Evolutionary conservation across 129 eudicot species (phyloP).

Genomic region (Mikania micrantha): DNA sequence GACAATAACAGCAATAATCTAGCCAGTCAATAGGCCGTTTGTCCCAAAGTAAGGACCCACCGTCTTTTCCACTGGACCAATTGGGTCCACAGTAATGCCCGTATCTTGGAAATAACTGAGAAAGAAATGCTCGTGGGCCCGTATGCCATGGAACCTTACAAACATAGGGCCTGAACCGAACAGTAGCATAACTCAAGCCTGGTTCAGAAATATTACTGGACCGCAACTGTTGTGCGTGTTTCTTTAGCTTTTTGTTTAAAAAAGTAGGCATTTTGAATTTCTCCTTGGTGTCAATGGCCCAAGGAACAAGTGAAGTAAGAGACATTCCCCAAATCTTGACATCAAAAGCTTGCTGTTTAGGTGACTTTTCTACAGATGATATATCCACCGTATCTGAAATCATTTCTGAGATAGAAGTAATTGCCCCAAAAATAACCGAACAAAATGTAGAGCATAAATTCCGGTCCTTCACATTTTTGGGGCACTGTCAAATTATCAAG

Average conservation of each 20-base stretch:
- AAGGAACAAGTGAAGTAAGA: constrained; percentile 51
- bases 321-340: constrained; percentile 47
- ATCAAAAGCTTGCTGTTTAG: constrained; percentile 30
- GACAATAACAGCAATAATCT: constrained; percentile 96
- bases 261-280: constrained; percentile 54
- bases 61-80: constrained; percentile 96
- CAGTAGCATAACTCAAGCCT: constrained; percentile 17
- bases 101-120: constrained; percentile 85
- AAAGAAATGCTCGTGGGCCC: constrained; percentile 78
- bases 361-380: constrained; percentile 26
- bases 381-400: constrained; percentile 14
- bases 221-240: constrained; percentile 33
- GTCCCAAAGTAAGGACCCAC: constrained; percentile 91
- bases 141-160: constrained; percentile 97
- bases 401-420: not conserved
- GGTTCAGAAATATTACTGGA: constrained; percentile 24
- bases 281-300: constrained; percentile 47
- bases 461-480: constrained; percentile 13
- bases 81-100: constrained; percentile 98
- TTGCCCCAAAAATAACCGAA: not conserved
- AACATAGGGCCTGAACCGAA: constrained; percentile 85
- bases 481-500: too few relatives aligned
- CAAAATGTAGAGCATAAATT: not conserved
- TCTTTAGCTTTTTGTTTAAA: constrained; percentile 59
- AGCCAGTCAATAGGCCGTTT: constrained; percentile 92